Percentiles rank a stretch among this genome's conserved stretches.
phyloP scores from a whole-genome alignment of 2,329 filamentous ascomycete species.

The Blastomyces parvus region DNA sequence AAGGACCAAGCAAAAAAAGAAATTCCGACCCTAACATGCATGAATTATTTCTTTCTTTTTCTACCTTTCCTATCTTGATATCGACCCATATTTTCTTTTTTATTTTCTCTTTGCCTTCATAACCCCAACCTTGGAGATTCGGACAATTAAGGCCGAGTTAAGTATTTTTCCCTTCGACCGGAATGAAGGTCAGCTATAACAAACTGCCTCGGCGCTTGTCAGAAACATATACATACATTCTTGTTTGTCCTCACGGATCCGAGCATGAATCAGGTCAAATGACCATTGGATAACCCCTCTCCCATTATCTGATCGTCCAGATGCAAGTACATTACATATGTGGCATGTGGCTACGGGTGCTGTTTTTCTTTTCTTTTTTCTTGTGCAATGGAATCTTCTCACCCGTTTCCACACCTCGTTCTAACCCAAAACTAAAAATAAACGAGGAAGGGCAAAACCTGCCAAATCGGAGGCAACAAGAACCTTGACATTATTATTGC shows the following conservation, averaged over 20 bases:
- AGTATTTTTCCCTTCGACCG: background rate
- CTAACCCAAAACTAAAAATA: background rate
- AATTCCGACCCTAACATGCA: background rate
- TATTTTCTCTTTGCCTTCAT: background rate
- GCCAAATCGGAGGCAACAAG: background rate
- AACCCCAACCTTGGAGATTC: background rate
- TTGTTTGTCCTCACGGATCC: background rate
- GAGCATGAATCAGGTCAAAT: background rate
- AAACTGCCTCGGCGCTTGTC: background rate
- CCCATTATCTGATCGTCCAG: background rate
- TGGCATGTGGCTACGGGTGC: background rate
- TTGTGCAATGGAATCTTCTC: background rate
- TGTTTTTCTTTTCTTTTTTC: background rate
- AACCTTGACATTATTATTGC: too few relatives aligned
- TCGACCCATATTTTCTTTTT: background rate
- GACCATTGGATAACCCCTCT: background rate
- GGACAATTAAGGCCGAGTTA: background rate
- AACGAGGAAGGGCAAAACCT: background rate
- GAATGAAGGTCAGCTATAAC: background rate
- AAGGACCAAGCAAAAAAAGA: background rate
- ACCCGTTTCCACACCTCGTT: background rate
- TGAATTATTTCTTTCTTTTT: background rate
- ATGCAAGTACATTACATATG: background rate
- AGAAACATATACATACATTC: too few relatives aligned
- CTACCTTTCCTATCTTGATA: background rate